Percentiles rank a stretch among this genome's conserved stretches.
phyloP scores from a whole-genome alignment of 371 early-diverging fungal genomes.

The Lichtheimia hyalospora region DNA sequence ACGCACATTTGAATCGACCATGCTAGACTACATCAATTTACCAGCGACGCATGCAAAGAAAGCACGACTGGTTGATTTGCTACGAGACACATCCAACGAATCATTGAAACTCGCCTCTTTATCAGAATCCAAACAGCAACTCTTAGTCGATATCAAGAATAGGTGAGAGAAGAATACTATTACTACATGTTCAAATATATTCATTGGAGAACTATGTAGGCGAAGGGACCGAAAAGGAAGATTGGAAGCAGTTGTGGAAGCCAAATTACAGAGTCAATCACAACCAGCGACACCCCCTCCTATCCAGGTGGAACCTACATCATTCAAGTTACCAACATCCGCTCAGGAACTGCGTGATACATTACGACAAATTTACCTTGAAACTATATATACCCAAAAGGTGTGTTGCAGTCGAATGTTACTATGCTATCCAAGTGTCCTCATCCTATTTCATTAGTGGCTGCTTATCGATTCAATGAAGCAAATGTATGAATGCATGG shows the following conservation, averaged over 20 bases:
- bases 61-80: not conserved
- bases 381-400: conserved; percentile 6
- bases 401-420: not conserved
- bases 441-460: not conserved
- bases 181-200: not conserved
- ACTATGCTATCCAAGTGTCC: not conserved
- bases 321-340: not conserved
- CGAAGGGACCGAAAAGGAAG: not conserved
- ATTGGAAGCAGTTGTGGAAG: not conserved
- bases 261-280: not conserved
- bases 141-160: not conserved
- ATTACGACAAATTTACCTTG: conserved; percentile 4
- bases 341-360: not conserved
- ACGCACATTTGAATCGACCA: not conserved
- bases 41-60: conserved; percentile 5
- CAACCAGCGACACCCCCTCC: not conserved
- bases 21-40: not conserved
- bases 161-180: not conserved
- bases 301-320: not conserved
- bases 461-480: conserved; percentile 1
- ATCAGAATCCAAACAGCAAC: not conserved
- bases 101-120: not conserved
- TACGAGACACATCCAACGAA: not conserved
- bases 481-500: conserved; percentile 3
- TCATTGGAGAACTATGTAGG: not conserved